Base-by-base conservation (phyloP, 208 protist species). In the Porcisia deanei region DNA sequence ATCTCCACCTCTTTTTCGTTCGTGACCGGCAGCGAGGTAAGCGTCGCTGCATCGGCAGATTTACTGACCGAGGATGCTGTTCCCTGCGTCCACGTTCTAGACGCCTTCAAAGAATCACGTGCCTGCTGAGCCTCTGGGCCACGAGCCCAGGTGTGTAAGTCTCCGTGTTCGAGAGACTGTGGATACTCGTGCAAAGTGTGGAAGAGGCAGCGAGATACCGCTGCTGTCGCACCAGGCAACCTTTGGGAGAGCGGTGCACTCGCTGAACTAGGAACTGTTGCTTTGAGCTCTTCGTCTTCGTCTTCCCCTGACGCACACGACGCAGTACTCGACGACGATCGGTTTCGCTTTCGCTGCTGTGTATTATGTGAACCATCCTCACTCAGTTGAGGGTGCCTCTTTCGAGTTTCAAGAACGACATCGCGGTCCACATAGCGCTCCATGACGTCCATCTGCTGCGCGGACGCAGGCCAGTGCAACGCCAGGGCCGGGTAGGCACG, bases 401-500 rank as follows among this genome's bases (percentile, higher is more conserved):
- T 82, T 20, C 80, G 80, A 10, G 75, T 76, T 22, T 79, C 72
- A 9, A 81, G 77, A 43, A 85, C 69, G 10, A 82, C 65, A 66
- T 83, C 81, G 9, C 81, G 84, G 59, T 87, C 79, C 0, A 68
- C 83, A 63, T 87, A 87, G 64, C 76, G 76, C 67, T 87, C 79
- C 58, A 87, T 80, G 52, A 55, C 64, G 61, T 78, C 77, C 43
- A 87, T 58, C 41, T 76, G 68, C 55, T 49, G 61, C 22, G 47
- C 75, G 16, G 75, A 81, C 14, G 64, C 60, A 22, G 75, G 82
- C 71, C 74, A 86, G 60, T 86, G 77, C 37, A 71, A 41, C 10
- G 77, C 72, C 37, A 88, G 72, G 1, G 73, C 82, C 8, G 83
- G 82, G 65, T 90, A 86, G 8, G 89, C 89, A 6, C 85, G 72